Evolutionary conservation across 2,329 filamentous ascomycete species (phyloP), one percentile per base, ranked within the genome.

Genomic region (Penicillium sp.): DNA sequence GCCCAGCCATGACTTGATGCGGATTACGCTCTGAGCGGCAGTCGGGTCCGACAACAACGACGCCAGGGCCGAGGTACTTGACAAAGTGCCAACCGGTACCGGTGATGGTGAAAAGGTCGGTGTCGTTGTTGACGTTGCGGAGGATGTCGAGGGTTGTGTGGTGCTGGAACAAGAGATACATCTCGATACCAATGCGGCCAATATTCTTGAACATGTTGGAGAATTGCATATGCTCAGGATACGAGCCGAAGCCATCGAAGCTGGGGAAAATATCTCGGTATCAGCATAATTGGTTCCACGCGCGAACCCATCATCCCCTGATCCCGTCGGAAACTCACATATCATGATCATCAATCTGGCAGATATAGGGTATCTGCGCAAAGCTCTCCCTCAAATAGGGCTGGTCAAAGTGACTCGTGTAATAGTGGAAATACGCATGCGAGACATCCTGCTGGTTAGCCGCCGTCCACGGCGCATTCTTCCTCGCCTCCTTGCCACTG

Each of bases 171-270:
- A 99, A 85, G 38, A 99, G 84, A 73, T 98, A 99, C 93, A 97
- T 97, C 67, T 98, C 92, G 57, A 96, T 93, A 22, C 92, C 95
- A 62, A 99, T 89, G 39, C 95, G 88, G 25, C 95, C 95, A 71
- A 98, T 96, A 73, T 98, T 98, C 79, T 96, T 97, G 82, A 99
- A 98, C 79, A 98, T 92, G 65, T 96, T 90, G 17, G 92, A 97
- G 66, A 91, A 91, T 73, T 99, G 95, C 94, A 99, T 98, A 74
- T 98, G 96, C 63, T 96, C 92, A 0, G 95, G 95, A 71, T 98
- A 99, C 1, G 92, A 96, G 34, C 95, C 95, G 69, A 95, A 99
- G 28, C 95, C 95, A 72, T 99, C 95, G 68, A 99, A 99, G 59
- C 92, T 96, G 63, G 1, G 20, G 1, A 25, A 7, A 17, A 28